Base-by-base conservation (phyloP, 306 rosid species). In the Medicago ruthenica region DNA sequence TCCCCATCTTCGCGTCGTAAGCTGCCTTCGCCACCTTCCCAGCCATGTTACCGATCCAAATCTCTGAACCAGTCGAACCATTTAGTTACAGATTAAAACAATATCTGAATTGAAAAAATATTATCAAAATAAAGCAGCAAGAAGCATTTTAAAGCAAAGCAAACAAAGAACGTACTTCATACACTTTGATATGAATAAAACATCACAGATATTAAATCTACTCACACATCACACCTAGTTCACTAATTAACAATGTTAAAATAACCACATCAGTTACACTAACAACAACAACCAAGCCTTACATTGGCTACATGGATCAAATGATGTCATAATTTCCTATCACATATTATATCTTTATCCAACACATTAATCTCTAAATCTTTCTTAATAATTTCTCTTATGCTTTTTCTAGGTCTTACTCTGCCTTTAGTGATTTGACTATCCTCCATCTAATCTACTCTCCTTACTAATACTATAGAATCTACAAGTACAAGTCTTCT, bases 1-100 rank as follows among this genome's bases (percentile, higher is more conserved):
- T 79, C 86, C 89, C 81, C 64, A 92, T 87, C 85, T 92, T 92
- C 5, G 87, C 70, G 58, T 90, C 94, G 72, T 88, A 90, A 9
- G 89, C 87, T 18, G 89, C 87, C 74, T 89, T 92, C 21, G 96
- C 70, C 20, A 77, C 74, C 63, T 87, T 92, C 24, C 55, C 72
- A n/a, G 87, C 91, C 92, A 91, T 40, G 69, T 51, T 37, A 16
- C 45, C 4, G 9, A 27, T 36, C 6, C 36, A 51, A 53, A 34
- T 14, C 50, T 12, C 75, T 53, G 21, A 61, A 31, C 67, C 67
- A 1, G 15, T 61, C 67, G 8, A 61, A 15, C 42, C 42, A 61
- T 11, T 61, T 61, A 61, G 20, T 61, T 13, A 61, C 13, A 34
- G 21, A 61, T 61, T 15, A 15, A 27, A 31, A 60, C 10, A 31